Percentiles rank a stretch among this genome's conserved stretches.
Conservation (phyloP, 768 basidiomycete species). For the Kwoniella dendrophila region DNA sequence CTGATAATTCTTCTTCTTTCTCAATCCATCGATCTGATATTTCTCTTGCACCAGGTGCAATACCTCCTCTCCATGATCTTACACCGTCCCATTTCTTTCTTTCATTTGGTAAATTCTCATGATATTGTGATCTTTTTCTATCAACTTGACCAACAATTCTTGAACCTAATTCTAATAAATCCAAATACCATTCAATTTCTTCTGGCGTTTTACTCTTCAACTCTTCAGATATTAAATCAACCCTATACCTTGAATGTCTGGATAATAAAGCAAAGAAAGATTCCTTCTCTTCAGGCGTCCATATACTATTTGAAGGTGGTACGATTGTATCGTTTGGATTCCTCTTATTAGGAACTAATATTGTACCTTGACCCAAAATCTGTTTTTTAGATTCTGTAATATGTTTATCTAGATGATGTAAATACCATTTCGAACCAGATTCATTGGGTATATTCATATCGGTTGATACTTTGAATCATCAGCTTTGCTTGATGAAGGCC, state of each 20-base stretch:
- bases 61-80: slow-evolving; percentile 31
- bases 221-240: slow-evolving; percentile 72
- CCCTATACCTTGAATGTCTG: slow-evolving; percentile 69
- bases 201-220: slow-evolving; percentile 68
- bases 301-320: slow-evolving; percentile 50
- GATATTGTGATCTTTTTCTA: neutral
- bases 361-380: slow-evolving; percentile 3
- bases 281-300: slow-evolving; percentile 72
- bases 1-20: slow-evolving; percentile 61
- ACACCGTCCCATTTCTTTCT: slow-evolving; percentile 19
- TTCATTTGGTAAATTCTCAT: neutral
- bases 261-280: slow-evolving; percentile 71
- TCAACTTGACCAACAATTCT: slow-evolving; percentile 10
- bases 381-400: slow-evolving; percentile 14
- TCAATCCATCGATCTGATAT: slow-evolving; percentile 62
- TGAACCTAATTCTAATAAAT: slow-evolving; percentile 55
- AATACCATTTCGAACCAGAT: slow-evolving; percentile 25
- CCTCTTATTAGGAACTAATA: neutral
- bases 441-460: slow-evolving; percentile 5
- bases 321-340: slow-evolving; percentile 3
- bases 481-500: neutral
- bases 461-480: neutral
- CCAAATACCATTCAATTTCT: slow-evolving; percentile 72
- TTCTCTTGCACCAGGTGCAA: slow-evolving; percentile 62
- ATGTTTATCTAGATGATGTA: slow-evolving; percentile 25